Evolutionary conservation across 257 asterid species (phyloP).

Genomic region (Ajuga chamaepitys): DNA sequence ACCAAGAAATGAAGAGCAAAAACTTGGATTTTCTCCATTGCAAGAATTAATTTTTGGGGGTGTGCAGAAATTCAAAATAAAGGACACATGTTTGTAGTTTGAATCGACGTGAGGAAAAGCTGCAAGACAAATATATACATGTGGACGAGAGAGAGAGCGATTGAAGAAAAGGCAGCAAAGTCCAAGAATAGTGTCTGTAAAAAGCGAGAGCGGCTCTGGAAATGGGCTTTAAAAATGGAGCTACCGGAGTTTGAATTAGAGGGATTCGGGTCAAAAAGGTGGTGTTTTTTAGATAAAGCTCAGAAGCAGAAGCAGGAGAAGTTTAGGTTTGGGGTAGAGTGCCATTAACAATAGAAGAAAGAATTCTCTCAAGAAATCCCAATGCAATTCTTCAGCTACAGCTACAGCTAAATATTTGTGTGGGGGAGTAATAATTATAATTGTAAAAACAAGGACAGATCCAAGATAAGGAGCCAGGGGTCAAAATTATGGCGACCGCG

Average conservation of each 20-base stretch:
- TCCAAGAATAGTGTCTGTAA: conserved; percentile 50
- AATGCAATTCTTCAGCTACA: conserved; percentile 3
- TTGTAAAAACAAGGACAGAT: conserved; percentile 2
- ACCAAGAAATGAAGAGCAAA: conserved; percentile 23
- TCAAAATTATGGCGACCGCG: too few relatives aligned
- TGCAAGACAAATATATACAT: conserved; percentile 22
- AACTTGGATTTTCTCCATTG: conserved; percentile 40
- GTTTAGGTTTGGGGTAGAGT: conserved; percentile 31
- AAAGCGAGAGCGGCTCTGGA: conserved; percentile 45
- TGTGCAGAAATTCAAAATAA: conserved; percentile 15
- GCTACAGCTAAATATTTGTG: neutral
- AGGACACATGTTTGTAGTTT: conserved; percentile 16
- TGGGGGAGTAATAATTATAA: conserved; percentile 3
- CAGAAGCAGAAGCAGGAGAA: conserved; percentile 22
- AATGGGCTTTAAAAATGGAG: conserved; percentile 36
- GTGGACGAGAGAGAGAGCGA: conserved; percentile 5
- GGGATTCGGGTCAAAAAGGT: conserved; percentile 37
- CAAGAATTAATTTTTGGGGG: conserved; percentile 4
- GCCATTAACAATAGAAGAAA: conserved; percentile 15
- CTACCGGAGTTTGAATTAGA: conserved; percentile 38
- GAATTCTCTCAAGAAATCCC: conserved; percentile 19
- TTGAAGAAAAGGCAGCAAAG: conserved; percentile 26
- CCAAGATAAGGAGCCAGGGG: conserved; percentile 8
- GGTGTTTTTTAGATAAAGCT: conserved; percentile 18
- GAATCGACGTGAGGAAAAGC: conserved; percentile 22